These are phyloP conservation scores for Flaveria floridana DNA, from an alignment of 140 eudicot genomes.

Conservation along the genomic window DNA sequence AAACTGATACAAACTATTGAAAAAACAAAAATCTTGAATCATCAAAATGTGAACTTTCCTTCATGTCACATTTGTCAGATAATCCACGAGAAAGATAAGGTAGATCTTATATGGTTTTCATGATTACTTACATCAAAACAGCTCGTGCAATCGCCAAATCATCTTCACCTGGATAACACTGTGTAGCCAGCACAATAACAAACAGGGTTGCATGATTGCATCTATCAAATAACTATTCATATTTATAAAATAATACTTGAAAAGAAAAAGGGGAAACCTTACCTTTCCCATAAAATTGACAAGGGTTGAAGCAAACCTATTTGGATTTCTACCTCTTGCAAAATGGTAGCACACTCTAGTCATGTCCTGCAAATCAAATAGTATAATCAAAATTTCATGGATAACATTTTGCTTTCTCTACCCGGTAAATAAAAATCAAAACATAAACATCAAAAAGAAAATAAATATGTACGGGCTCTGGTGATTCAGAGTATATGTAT, in stretches of 20 bases:
- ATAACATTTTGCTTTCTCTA: conserved; percentile 1
- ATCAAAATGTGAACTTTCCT: not conserved
- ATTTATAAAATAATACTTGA: not conserved
- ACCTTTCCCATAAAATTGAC: conserved; percentile 95
- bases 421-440: conserved; percentile 1
- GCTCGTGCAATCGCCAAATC: conserved; percentile 98
- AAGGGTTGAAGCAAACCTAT: conserved; percentile 78
- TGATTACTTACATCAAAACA: conserved; percentile 53
- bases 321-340: conserved; percentile 79
- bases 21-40: conserved; percentile 4
- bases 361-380: conserved; percentile 66
- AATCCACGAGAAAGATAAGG: too few species aligned
- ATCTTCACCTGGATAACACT: conserved; percentile 99
- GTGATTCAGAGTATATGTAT: conserved; percentile 82
- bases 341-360: conserved; percentile 81
- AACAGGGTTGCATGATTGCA: conserved; percentile 11
- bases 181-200: conserved; percentile 32
- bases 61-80: not conserved
- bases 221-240: not conserved
- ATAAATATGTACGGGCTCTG: conserved; percentile 64
- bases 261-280: conserved; percentile 19
- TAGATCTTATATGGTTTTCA: too few species aligned
- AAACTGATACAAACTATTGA: not conserved
- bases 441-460: not conserved
- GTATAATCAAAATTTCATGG: not conserved